These are phyloP conservation scores for Laburnicola sp. DNA, from an alignment of 2,329 filamentous ascomycete species.

Conservation along the genomic window DNA sequence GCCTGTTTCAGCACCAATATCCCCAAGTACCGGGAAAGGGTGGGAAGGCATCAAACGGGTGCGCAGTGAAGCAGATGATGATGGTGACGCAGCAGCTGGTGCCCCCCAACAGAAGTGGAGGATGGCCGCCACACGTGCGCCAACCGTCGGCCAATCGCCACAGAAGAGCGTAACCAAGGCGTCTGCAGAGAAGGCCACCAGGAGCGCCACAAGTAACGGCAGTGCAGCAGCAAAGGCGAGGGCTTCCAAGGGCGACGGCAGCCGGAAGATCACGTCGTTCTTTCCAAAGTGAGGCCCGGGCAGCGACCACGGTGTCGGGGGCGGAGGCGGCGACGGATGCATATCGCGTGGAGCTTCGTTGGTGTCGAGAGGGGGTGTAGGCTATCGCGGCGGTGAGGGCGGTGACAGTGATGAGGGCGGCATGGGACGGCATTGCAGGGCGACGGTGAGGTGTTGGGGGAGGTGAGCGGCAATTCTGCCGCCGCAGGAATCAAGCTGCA, in stretches of 20 bases:
- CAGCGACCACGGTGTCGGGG: conserved; percentile 13
- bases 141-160: conserved; percentile 28
- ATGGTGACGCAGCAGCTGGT: conserved; percentile 34
- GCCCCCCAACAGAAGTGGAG: conserved; percentile 46
- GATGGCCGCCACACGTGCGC: conserved; percentile 20
- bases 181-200: conserved; percentile 49
- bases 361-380: not conserved
- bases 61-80: conserved; percentile 43
- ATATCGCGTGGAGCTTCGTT: conserved; percentile 12
- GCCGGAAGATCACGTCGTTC: conserved; percentile 62
- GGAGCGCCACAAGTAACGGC: conserved; percentile 61
- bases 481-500: conserved; percentile 1
- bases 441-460: too few species aligned
- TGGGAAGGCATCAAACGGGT: conserved; percentile 54
- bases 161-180: conserved; percentile 29
- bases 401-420: conserved; percentile 18
- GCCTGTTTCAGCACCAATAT: conserved; percentile 40
- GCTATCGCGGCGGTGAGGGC: conserved; percentile 19
- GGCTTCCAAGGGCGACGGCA: conserved; percentile 52
- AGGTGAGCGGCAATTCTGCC: conserved; percentile 24
- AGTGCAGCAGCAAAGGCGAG: conserved; percentile 44
- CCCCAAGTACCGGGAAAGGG: conserved; percentile 15
- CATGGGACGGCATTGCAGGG: conserved; percentile 12
- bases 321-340: conserved; percentile 18
- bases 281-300: conserved; percentile 51